These are phyloP conservation scores for Blepharisma stoltei DNA, from an alignment of 73 alveolate species.

Conservation along the genomic window DNA sequence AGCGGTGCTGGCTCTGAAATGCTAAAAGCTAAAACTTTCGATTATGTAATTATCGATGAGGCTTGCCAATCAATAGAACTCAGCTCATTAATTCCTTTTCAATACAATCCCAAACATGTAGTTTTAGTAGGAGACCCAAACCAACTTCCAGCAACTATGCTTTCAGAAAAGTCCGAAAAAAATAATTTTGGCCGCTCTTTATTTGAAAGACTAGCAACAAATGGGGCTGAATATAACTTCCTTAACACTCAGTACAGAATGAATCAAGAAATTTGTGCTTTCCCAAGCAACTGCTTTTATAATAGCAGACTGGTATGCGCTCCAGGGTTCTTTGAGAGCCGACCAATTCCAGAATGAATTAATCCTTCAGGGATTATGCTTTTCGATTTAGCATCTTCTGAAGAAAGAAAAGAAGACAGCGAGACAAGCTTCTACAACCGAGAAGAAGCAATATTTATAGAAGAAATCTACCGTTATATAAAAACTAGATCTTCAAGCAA, in stretches of 20 bases:
- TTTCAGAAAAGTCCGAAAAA: conserved; percentile 92
- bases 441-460: conserved; percentile 89
- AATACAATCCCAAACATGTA: conserved; percentile 93
- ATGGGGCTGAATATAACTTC: conserved; percentile 85
- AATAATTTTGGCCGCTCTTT: conserved; percentile 89
- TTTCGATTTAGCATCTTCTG: background rate
- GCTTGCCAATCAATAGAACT: conserved; percentile 96
- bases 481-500: conserved; percentile 70
- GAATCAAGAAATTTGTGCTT: conserved; percentile 94
- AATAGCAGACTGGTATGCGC: conserved; percentile 68
- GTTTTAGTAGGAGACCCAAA: conserved; percentile 95
- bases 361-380: conserved; percentile 29
- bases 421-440: background rate
- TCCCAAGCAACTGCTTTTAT: conserved; percentile 91
- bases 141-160: conserved; percentile 92
- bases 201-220: conserved; percentile 91
- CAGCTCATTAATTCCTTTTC: conserved; percentile 88
- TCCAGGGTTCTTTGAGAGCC: conserved; percentile 32
- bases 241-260: conserved; percentile 94
- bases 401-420: background rate
- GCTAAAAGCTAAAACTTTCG: conserved; percentile 37
- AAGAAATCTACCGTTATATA: conserved; percentile 59
- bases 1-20: conserved; percentile 52
- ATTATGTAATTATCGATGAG: conserved; percentile 60
- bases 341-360: conserved; percentile 81